Evolutionary conservation across 345 rosid genomes (phyloP), one percentile per base, ranked within the genome.

Genomic region (Eucalyptus pumila): DNA sequence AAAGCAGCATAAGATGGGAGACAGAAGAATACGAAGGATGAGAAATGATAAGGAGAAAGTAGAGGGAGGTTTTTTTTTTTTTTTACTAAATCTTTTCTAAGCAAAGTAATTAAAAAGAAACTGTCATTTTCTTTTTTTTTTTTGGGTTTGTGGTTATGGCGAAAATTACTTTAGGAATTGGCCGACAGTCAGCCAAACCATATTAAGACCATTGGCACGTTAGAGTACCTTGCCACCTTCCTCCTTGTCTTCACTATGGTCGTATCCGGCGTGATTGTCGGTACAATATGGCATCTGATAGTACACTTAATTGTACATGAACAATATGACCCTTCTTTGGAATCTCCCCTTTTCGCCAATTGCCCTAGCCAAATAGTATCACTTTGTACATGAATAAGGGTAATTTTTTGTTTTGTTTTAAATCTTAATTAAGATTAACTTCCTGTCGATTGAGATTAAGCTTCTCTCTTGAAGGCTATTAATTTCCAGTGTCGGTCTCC

Each of bases 211-310:
- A n/a, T 14, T 32, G 37, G 5, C 19, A 13, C 17, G 72, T 14
- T 16, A 56, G 10, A 7, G 37, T 2, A 65, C 72, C 34, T 30
- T 14, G 34, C 34, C 37, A 65, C 37, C 72, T 65, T 30, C 72
- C 72, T 65, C 72, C 4, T 65, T 15, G 37, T 65, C 37, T 65
- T 65, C 72, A 7, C 9, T 7, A 13, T 30, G 37, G 37, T 65
- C 9, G 2, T 11, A n/a, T 13, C 19, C 5, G 34, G 0, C 0
- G 34, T n/a, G 34, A 30, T 16, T 32, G 0, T 2, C 19, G 5
- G 34, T 30, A n/a, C 34, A 65, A 30, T 4, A n/a, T 30, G 32
- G 37, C 72, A 65, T n/a, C 72, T n/a, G 17, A 65, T 65, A 4
- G 67, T 12, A 14, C 17, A n/a, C 72, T 30, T 30, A 13, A 4